Conservation (phyloP, 495 filamentous ascomycete genomes). For the Chaetomium fimeti region DNA sequence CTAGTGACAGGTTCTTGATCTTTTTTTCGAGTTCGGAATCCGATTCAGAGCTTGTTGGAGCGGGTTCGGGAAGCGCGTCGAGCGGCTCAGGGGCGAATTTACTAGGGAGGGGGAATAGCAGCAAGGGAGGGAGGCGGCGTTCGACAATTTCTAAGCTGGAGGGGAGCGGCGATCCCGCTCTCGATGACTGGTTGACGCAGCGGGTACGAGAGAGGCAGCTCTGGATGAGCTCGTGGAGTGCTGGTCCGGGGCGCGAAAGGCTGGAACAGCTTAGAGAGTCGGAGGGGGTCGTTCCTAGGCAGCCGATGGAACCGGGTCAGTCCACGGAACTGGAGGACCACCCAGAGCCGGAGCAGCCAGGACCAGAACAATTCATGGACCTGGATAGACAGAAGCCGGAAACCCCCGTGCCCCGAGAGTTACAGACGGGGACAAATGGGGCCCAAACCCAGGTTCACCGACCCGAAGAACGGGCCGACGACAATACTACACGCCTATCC, state of each 20-base stretch:
- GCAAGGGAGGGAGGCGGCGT: too few relatives aligned
- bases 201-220: background rate
- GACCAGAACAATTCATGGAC: background rate
- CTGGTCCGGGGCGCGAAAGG: background rate
- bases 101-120: too few relatives aligned
- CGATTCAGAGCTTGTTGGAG: background rate
- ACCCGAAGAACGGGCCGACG: background rate
- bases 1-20: too few relatives aligned
- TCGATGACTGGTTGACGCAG: background rate
- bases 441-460: background rate
- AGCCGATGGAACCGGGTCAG: background rate
- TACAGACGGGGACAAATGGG: background rate
- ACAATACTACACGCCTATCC: background rate
- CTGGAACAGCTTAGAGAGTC: background rate
- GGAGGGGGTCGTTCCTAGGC: background rate
- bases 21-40: background rate
- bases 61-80: too few relatives aligned
- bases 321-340: background rate
- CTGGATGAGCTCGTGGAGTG: background rate
- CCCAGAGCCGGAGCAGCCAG: background rate
- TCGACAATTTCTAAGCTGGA: background rate
- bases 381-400: background rate
- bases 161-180: background rate
- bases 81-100: too few relatives aligned
- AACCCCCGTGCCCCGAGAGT: background rate